Conservation (phyloP, 1,284 basidiomycete species). For the Chondrostereum purpureum region DNA sequence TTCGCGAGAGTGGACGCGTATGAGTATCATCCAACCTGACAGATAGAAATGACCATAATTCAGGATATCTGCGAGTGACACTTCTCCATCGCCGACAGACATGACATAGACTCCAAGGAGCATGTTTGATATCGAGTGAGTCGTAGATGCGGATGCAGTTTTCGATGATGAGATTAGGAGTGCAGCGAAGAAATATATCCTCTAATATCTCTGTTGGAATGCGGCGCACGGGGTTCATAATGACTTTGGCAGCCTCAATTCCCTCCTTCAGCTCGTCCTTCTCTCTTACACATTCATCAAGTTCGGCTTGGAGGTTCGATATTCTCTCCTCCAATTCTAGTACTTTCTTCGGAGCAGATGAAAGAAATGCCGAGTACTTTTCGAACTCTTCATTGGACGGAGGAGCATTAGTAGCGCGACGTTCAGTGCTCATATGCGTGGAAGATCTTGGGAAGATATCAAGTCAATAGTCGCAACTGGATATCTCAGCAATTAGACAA, state of each 20-base stretch:
- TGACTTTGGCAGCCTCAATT: background rate
- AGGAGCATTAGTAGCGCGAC: background rate
- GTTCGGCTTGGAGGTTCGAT: background rate
- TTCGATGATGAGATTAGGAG: too few relatives aligned
- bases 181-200: background rate
- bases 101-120: too few relatives aligned
- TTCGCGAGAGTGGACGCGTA: too few relatives aligned
- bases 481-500: too few relatives aligned
- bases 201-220: background rate
- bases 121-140: too few relatives aligned
- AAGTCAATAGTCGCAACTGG: too few relatives aligned
- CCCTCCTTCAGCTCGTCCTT: background rate
- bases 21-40: too few relatives aligned
- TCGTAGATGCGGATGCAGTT: too few relatives aligned
- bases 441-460: too few relatives aligned
- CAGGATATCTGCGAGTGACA: too few relatives aligned
- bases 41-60: too few relatives aligned
- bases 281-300: background rate
- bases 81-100: too few relatives aligned
- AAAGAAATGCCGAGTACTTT: background rate
- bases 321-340: background rate
- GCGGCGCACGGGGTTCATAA: background rate
- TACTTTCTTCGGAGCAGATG: background rate
- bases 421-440: background rate
- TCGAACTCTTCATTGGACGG: background rate